Base-by-base conservation (phyloP, 805 yeast genomes). In the Lipomyces sp. region DNA sequence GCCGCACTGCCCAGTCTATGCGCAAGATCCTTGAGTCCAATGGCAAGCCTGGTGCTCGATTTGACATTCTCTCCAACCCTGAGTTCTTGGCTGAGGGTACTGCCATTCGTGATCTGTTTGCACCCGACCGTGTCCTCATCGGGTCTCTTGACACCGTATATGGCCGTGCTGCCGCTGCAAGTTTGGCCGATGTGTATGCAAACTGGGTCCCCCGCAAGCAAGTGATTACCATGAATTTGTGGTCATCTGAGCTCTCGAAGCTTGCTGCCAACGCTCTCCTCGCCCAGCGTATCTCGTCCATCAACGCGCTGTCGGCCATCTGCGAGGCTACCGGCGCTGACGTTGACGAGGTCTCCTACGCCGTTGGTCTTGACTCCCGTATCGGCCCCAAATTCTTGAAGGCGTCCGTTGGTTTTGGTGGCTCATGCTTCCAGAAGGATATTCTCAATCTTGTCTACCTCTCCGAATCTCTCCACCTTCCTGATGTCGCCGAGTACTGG, bases 261-360 rank as follows among this genome's bases (percentile, higher is more conserved):
- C 73, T 74, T 10, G 76, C 76, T 11, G 76, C 76, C 57, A 74
- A 74, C 62, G 76, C 76, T 24, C 65, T 74, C 45, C 72, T 74
- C 13, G 76, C 76, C 30, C 76, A 74, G 67, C 70, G 76, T 59
- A 74, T 74, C 67, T 74, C 76, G 32, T 74, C 76, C 62, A 74
- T 74, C 64, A 74, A 74, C 65, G 75, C 76, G 35, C 72, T 74
- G 35, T 74, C 76, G 24, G 76, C 76, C 35, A 70, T 74, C 56
- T 74, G 76, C 58, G 76, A 74, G 65, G 75, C 75, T 24, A 74
- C 76, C 54, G 76, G 76, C 13, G 76, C 76, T 33, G 73, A 74
- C 50, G 75, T 74, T 35, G 76, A 74, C 51, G 76, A 74, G 67
- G 76, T 74, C 32, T 73, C 76, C 11, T 66, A 72, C 64, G 77